phyloP scores from a whole-genome alignment of 2,329 filamentous ascomycete species.

The Exutisphaerella laricina region DNA sequence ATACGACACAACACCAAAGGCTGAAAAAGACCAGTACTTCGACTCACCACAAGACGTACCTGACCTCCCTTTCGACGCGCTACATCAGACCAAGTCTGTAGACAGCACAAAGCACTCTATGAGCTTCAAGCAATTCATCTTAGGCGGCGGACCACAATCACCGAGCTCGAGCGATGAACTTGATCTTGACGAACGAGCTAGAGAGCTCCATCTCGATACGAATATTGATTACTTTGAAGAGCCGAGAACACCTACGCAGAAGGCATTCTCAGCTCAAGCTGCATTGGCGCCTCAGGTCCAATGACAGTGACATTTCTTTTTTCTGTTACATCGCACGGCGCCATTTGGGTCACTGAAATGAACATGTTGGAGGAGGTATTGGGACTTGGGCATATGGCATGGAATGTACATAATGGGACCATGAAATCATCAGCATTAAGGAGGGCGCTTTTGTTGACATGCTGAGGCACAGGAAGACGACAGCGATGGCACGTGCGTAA shows the following conservation, averaged over 20 bases:
- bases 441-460: background rate
- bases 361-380: background rate
- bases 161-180: constrained; percentile 1
- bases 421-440: constrained; percentile 4
- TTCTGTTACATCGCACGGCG: background rate
- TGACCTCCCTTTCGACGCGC: constrained; percentile 1
- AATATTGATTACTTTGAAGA: constrained; percentile 17
- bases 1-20: constrained; percentile 40
- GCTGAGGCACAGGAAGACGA: background rate
- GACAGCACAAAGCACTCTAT: constrained; percentile 15
- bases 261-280: constrained; percentile 6
- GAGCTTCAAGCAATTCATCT: constrained; percentile 28
- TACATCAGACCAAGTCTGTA: constrained; percentile 1
- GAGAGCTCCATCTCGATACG: constrained; percentile 11
- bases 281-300: background rate
- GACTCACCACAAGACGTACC: constrained; percentile 12
- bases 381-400: background rate
- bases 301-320: background rate
- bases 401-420: constrained; percentile 1
- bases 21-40: constrained; percentile 37
- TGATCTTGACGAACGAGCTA: constrained; percentile 1
- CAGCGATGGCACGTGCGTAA: background rate
- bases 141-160: constrained; percentile 16
- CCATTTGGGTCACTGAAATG: background rate
- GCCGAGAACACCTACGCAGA: constrained; percentile 22